Evolutionary conservation across 2,329 filamentous ascomycete species (phyloP).

Genomic region (Metarhizium rileyi): DNA sequence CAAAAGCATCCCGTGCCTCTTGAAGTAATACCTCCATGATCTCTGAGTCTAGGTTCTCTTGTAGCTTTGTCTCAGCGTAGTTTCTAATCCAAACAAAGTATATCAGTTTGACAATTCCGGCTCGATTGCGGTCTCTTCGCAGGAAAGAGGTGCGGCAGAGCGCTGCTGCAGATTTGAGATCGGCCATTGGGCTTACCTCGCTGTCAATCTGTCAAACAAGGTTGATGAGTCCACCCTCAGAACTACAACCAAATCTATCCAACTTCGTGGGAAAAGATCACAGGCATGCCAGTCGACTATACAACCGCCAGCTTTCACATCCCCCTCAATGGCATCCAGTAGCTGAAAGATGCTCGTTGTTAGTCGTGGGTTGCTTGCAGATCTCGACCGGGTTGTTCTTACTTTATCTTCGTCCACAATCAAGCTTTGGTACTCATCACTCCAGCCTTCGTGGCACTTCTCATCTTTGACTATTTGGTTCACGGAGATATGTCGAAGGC

Average conservation of each 20-base stretch:
- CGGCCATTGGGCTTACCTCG: slow-evolving; percentile 41
- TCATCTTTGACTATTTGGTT: slow-evolving; percentile 89
- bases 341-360: slow-evolving; percentile 38
- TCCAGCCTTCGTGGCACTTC: slow-evolving; percentile 77
- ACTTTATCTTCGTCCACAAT: slow-evolving; percentile 97
- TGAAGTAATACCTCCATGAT: slow-evolving; percentile 94
- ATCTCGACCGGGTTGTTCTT: slow-evolving; percentile 11
- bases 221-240: slow-evolving; percentile 69
- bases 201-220: slow-evolving; percentile 74
- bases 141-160: background rate
- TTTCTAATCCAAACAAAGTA: slow-evolving; percentile 37
- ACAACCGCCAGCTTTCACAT: slow-evolving; percentile 67
- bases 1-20: slow-evolving; percentile 81
- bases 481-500: slow-evolving; percentile 73
- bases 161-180: background rate
- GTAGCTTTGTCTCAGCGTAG: slow-evolving; percentile 77
- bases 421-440: slow-evolving; percentile 77
- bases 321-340: slow-evolving; percentile 79
- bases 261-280: slow-evolving; percentile 84
- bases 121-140: background rate
- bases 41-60: slow-evolving; percentile 94
- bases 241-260: slow-evolving; percentile 93
- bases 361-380: slow-evolving; percentile 6
- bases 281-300: slow-evolving; percentile 98
- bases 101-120: background rate